Conservation (phyloP, 2,329 filamentous ascomycete genomes). For the Penicillium sp. region DNA sequence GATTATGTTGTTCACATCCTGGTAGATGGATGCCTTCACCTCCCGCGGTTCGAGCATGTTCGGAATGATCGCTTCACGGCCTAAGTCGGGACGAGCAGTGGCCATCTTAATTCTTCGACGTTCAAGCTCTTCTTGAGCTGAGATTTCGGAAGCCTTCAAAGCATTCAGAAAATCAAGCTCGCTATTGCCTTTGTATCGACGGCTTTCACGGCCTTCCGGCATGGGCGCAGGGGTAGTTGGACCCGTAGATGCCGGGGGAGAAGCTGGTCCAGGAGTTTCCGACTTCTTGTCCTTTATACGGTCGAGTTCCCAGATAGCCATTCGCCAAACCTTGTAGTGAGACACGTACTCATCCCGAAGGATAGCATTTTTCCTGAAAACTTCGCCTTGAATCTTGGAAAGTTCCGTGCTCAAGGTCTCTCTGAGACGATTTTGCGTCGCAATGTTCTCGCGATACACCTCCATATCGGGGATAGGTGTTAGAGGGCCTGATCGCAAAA, state of each 20-base stretch:
- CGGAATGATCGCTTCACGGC: constrained; percentile 49
- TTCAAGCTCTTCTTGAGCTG: constrained; percentile 49
- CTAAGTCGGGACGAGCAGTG: constrained; percentile 46
- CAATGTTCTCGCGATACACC: constrained; percentile 43
- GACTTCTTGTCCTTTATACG: constrained; percentile 40
- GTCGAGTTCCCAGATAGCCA: constrained; percentile 45
- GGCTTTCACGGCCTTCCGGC: constrained; percentile 38
- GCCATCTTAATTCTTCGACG: constrained; percentile 45
- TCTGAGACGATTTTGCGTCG: constrained; percentile 40
- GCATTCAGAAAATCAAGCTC: constrained; percentile 52
- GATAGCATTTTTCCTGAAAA: constrained; percentile 40
- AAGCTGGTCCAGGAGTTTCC: constrained; percentile 37
- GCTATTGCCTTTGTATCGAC: constrained; percentile 50
- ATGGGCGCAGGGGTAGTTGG: constrained; percentile 33
- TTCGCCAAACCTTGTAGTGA: constrained; percentile 48
- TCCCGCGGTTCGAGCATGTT: constrained; percentile 48
- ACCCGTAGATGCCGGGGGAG: constrained; percentile 35
- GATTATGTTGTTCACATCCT: constrained; percentile 49
- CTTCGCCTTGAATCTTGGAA: constrained; percentile 39
- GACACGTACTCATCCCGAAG: constrained; percentile 43
- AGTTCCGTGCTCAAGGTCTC: constrained; percentile 41
- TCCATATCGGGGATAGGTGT: constrained; percentile 48
- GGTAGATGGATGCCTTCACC: constrained; percentile 41
- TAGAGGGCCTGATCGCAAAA: constrained; percentile 43
- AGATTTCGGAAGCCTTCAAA: constrained; percentile 49